Percentiles rank a stretch among this genome's conserved stretches.
Conservation (phyloP, 306 rosid genomes). For the Alnus rubra region DNA sequence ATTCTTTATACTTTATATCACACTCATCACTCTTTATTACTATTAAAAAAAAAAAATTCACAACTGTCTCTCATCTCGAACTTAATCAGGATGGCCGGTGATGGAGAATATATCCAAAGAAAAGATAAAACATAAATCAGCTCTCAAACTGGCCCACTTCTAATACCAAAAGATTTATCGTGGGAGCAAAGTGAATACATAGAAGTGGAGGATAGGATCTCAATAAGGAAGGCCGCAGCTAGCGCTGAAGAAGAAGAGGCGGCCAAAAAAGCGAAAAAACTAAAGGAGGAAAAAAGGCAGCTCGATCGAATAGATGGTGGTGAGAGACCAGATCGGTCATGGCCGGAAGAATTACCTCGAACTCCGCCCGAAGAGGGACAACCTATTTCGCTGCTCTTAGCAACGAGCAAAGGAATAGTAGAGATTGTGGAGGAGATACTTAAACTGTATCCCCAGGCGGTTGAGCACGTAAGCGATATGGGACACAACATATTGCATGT, state of each 20-base stretch:
- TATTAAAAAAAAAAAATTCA: too few species aligned
- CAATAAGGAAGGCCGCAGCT: too few species aligned
- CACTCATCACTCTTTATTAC: too few species aligned
- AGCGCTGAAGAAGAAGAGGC: too few species aligned
- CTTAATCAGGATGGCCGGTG: constrained; percentile 6
- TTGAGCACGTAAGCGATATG: neutral
- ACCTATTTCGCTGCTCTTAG: neutral
- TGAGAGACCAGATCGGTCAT: too few species aligned
- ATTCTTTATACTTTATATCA: too few species aligned
- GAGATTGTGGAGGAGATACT: constrained; percentile 19
- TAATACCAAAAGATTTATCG: neutral
- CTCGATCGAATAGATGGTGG: too few species aligned
- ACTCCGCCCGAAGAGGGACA: too few species aligned
- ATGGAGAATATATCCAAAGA: neutral
- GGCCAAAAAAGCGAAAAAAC: too few species aligned
- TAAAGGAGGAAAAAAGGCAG: neutral
- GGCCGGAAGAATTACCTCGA: too few species aligned
- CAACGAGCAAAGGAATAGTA: constrained; percentile 20
- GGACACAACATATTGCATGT: constrained; percentile 28
- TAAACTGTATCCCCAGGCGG: constrained; percentile 9
- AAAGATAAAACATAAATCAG: constrained; percentile 17
- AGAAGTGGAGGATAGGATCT: too few species aligned
- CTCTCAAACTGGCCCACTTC: constrained; percentile 13
- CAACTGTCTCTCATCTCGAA: neutral
- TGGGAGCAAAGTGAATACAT: neutral